A percentile compares a stretch with the other conserved stretches of the same genome.
Conservation (phyloP, 208 protist species). For the Wallacemonas rigidus region DNA sequence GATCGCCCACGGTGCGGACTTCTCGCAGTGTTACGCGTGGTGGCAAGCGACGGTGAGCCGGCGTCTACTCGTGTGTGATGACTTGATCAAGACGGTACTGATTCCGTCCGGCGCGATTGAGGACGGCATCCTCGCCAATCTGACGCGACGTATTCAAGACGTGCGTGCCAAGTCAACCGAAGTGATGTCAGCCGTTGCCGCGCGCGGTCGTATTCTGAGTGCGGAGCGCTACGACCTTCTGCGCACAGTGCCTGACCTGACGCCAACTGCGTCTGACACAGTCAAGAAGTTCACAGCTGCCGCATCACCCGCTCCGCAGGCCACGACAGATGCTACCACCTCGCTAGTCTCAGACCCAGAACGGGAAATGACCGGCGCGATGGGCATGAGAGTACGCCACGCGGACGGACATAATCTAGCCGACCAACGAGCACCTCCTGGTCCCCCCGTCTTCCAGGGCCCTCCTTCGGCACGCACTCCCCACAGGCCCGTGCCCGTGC, state of each 20-base stretch:
- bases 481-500: too few relatives aligned
- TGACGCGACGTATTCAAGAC: conserved; percentile 32
- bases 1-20: conserved; percentile 62
- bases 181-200: conserved; percentile 44
- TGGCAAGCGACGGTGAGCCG: conserved; percentile 58
- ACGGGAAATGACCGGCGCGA: too few relatives aligned
- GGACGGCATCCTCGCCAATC: not conserved
- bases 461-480: too few relatives aligned
- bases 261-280: not conserved
- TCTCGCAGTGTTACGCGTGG: conserved; percentile 52
- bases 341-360: too few relatives aligned
- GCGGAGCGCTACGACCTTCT: conserved; percentile 67
- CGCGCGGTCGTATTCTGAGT: conserved; percentile 42
- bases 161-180: conserved; percentile 30
- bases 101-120: not conserved
- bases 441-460: too few relatives aligned
- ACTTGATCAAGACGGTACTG: conserved; percentile 30
- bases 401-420: too few relatives aligned
- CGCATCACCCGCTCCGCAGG: not conserved
- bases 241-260: conserved; percentile 3
- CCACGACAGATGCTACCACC: not conserved
- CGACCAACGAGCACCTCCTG: too few relatives aligned
- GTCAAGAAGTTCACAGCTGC: not conserved
- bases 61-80: conserved; percentile 38
- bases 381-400: too few relatives aligned